Conservation (phyloP, 352 stramenopile species). For the Globisporangium cederbergense region DNA sequence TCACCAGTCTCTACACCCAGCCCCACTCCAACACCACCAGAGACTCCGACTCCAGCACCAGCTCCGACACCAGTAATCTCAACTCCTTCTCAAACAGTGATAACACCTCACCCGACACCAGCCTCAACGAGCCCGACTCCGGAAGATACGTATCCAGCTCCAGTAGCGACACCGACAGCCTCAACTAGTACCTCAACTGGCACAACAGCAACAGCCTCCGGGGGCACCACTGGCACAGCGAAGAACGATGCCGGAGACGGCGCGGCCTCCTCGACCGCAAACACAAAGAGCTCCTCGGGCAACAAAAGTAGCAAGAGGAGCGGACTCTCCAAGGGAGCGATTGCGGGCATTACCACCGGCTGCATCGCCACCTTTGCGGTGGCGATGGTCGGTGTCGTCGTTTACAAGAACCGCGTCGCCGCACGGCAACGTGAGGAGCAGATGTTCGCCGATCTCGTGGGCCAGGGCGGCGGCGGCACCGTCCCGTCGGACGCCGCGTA, state of each 20-base stretch:
- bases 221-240: neutral
- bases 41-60: neutral
- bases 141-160: neutral
- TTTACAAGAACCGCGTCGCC: conserved; percentile 3
- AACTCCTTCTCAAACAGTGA: neutral
- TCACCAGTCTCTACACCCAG: neutral
- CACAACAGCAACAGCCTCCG: neutral
- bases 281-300: neutral
- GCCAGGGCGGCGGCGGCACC: neutral
- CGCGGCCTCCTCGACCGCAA: neutral
- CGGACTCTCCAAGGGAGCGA: neutral
- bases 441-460: conserved; percentile 9
- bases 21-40: neutral
- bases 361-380: neutral
- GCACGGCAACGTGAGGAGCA: conserved; percentile 5
- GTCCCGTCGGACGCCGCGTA: conserved; percentile 5
- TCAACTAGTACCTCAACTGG: neutral
- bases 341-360: conserved; percentile 1
- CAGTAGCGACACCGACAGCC: neutral
- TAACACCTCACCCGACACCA: neutral
- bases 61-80: neutral
- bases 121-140: neutral
- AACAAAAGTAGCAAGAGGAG: neutral
- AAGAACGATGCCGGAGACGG: neutral
- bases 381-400: neutral